These are phyloP conservation scores for Chlorella sp. DNA, from an alignment of 139 green algal species.

Conservation along the genomic window DNA sequence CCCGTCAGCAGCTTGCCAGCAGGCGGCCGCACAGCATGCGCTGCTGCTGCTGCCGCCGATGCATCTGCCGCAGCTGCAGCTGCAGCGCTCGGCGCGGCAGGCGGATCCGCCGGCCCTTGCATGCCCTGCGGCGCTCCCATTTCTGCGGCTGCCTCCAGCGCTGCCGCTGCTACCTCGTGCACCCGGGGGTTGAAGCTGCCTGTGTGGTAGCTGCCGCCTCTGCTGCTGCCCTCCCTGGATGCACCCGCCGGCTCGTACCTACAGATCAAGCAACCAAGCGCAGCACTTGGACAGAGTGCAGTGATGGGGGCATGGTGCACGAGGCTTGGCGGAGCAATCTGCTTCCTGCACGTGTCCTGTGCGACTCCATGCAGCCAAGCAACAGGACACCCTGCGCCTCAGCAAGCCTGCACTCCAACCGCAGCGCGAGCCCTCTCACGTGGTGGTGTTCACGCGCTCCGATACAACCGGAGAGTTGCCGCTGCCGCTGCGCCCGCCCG, in stretches of 20 bases:
- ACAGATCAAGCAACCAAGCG: neutral
- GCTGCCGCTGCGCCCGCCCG: no score
- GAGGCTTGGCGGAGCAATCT: no score
- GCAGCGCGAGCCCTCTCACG: no score
- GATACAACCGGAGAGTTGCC: neutral
- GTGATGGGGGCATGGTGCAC: no score
- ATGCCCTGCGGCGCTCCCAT: neutral
- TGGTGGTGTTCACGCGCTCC: conserved; percentile 2
- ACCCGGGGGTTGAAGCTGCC: neutral
- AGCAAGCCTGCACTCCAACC: no score
- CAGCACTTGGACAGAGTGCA: no score
- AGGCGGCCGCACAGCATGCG: neutral
- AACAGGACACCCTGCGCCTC: no score
- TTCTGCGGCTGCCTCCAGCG: no score
- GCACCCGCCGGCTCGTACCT: neutral
- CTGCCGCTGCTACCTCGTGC: no score
- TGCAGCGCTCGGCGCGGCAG: neutral
- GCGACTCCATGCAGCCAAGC: no score
- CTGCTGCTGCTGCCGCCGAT: neutral
- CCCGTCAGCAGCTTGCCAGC: neutral
- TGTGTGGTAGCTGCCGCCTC: neutral
- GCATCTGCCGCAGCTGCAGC: neutral
- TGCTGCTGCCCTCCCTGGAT: neutral
- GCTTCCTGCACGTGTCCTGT: no score
- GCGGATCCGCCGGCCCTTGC: neutral